phyloP scores from a whole-genome alignment of 2,329 filamentous ascomycete genomes.

The Pseudocercospora ulei region DNA sequence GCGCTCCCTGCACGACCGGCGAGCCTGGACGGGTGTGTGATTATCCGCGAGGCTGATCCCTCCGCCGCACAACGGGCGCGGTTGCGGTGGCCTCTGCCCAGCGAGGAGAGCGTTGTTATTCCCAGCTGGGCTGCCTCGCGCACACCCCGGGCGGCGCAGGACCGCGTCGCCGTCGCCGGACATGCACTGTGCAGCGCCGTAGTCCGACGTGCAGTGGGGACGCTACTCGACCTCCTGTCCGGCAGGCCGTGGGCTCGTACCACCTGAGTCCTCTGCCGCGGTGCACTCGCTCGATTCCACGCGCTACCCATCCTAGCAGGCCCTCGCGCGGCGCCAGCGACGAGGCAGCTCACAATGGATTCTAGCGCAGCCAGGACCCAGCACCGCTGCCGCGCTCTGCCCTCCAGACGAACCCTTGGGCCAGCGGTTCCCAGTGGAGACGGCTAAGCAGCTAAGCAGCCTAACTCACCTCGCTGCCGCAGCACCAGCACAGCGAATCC shows the following conservation, averaged over 20 bases:
- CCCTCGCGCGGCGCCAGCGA: slow-evolving; percentile 11
- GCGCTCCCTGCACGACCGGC: neutral
- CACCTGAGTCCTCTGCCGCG: slow-evolving; percentile 18
- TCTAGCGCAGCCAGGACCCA: slow-evolving; percentile 19
- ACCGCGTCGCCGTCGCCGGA: too few relatives aligned
- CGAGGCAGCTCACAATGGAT: slow-evolving; percentile 13
- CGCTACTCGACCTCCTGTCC: slow-evolving; percentile 4
- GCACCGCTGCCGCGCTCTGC: slow-evolving; percentile 5
- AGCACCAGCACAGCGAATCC: slow-evolving; percentile 18
- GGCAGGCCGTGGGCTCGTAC: slow-evolving; percentile 17
- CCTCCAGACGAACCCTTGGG: slow-evolving; percentile 14
- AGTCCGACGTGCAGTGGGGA: slow-evolving; percentile 10
- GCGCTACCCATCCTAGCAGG: slow-evolving; percentile 10
- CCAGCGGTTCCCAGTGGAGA: slow-evolving; percentile 18
- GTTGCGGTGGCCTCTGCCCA: neutral
- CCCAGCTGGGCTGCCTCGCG: slow-evolving; percentile 17
- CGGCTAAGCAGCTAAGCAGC: slow-evolving; percentile 8
- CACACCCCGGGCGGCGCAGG: slow-evolving; percentile 9
- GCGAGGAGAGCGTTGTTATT: slow-evolving; percentile 13
- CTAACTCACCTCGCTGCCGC: slow-evolving; percentile 1
- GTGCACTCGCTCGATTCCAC: neutral
- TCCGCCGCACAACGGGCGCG: slow-evolving; percentile 5
- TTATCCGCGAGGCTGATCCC: slow-evolving; percentile 6
- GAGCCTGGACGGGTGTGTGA: slow-evolving; percentile 8
- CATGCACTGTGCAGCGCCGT: slow-evolving; percentile 6